phyloP scores from a whole-genome alignment of 164 flowering plant genomes.

The Piper longum region DNA sequence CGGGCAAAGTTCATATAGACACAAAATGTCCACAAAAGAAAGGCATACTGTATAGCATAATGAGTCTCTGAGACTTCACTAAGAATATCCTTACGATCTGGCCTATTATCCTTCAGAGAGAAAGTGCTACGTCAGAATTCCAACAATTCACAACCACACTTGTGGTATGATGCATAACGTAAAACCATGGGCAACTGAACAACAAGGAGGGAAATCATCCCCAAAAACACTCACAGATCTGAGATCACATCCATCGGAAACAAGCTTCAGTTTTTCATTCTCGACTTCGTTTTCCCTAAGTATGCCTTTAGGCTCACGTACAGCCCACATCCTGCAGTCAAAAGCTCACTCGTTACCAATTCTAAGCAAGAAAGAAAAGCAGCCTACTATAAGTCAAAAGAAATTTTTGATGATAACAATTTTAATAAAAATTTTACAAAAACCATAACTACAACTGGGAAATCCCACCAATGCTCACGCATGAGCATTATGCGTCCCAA shows the following conservation, averaged over 20 bases:
- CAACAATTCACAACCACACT: background rate
- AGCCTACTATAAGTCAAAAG: background rate
- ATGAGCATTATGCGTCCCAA: too few species aligned
- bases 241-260: slow-evolving; percentile 57
- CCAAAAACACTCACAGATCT: slow-evolving; percentile 35
- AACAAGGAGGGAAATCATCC: too few species aligned
- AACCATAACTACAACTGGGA: too few species aligned
- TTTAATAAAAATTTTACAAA: too few species aligned
- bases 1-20: background rate
- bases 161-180: background rate
- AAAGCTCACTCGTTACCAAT: background rate
- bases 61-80: slow-evolving; percentile 70
- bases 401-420: too few species aligned
- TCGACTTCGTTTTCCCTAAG: slow-evolving; percentile 24
- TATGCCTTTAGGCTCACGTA: slow-evolving; percentile 55
- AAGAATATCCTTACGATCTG: slow-evolving; percentile 34
- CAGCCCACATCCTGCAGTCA: slow-evolving; percentile 54
- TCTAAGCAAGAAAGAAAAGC: background rate
- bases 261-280: slow-evolving; percentile 43
- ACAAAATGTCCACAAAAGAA: background rate
- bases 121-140: background rate
- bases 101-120: slow-evolving; percentile 26
- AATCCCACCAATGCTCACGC: too few species aligned
- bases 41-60: slow-evolving; percentile 69
- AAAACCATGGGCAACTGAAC: too few species aligned